A percentile compares a stretch with the other conserved stretches of the same genome.
Evolutionary conservation across 306 rosid species (phyloP).

Genomic region (Medicago arabica): DNA sequence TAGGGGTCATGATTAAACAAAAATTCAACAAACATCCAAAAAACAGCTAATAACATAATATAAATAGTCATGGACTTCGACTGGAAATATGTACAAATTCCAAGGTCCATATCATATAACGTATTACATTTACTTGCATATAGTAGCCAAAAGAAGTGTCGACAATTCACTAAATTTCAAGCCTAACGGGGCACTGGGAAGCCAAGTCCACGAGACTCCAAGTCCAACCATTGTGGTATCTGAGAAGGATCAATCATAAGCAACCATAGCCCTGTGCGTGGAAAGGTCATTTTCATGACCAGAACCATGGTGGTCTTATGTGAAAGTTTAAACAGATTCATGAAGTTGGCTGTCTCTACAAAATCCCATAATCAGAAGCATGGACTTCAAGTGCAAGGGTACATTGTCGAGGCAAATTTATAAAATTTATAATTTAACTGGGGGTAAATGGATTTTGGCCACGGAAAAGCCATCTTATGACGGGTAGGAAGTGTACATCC

Average conservation of each 20-base stretch:
- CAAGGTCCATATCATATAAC: slow-evolving; percentile 24
- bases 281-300: slow-evolving; percentile 25
- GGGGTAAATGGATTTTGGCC: not conserved
- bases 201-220: slow-evolving; percentile 21
- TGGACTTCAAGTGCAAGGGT: slow-evolving; percentile 18
- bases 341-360: slow-evolving; percentile 25
- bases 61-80: slow-evolving; percentile 31
- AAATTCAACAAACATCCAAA: slow-evolving; percentile 33
- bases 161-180: slow-evolving; percentile 12
- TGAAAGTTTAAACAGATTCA: slow-evolving; percentile 13
- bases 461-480: slow-evolving; percentile 11
- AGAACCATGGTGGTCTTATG: slow-evolving; percentile 17
- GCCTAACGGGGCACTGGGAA: slow-evolving; percentile 10
- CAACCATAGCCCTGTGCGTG: slow-evolving; percentile 29
- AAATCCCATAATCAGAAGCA: slow-evolving; percentile 28
- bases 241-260: not conserved
- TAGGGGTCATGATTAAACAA: slow-evolving; percentile 22
- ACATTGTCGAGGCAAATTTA: slow-evolving; percentile 10
- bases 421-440: not conserved
- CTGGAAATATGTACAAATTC: slow-evolving; percentile 35
- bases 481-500: slow-evolving; percentile 7
- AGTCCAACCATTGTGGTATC: slow-evolving; percentile 23
- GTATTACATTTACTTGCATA: slow-evolving; percentile 6
- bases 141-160: slow-evolving; percentile 16
- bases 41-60: slow-evolving; percentile 24